Percentiles rank a stretch among this genome's conserved stretches.
Conservation (phyloP, 2,329 filamentous ascomycete species). For the Stylonectria norvegica region DNA sequence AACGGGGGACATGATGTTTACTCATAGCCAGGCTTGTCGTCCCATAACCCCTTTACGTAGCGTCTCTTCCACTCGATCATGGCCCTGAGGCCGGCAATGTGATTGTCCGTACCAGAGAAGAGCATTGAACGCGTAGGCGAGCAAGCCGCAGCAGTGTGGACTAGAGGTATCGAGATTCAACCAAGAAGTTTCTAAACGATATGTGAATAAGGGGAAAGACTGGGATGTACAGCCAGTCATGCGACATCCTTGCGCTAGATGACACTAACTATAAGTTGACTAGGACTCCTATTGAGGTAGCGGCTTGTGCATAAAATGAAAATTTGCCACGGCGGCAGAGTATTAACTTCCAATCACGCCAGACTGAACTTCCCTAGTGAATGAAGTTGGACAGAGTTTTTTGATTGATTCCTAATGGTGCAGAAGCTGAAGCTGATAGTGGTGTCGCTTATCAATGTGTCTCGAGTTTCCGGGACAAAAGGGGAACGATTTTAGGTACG, state of each 20-base stretch:
- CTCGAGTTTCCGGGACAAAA: neutral
- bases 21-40: neutral
- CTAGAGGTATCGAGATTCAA: neutral
- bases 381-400: neutral
- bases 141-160: neutral
- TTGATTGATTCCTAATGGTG: neutral
- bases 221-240: neutral
- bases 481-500: neutral
- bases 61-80: neutral
- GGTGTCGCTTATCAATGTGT: neutral
- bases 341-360: neutral
- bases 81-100: neutral
- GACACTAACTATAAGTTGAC: neutral
- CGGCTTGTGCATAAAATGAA: neutral
- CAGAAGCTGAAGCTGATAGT: neutral
- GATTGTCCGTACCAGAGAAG: constrained; percentile 1
- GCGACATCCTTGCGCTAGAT: neutral
- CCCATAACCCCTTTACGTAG: neutral
- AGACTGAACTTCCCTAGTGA: neutral
- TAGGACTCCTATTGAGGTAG: neutral
- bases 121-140: neutral
- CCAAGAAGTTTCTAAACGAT: neutral
- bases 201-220: neutral
- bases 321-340: neutral
- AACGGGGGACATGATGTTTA: neutral